Conservation (phyloP, 495 filamentous ascomycete species). For the Copromyces sp. region DNA sequence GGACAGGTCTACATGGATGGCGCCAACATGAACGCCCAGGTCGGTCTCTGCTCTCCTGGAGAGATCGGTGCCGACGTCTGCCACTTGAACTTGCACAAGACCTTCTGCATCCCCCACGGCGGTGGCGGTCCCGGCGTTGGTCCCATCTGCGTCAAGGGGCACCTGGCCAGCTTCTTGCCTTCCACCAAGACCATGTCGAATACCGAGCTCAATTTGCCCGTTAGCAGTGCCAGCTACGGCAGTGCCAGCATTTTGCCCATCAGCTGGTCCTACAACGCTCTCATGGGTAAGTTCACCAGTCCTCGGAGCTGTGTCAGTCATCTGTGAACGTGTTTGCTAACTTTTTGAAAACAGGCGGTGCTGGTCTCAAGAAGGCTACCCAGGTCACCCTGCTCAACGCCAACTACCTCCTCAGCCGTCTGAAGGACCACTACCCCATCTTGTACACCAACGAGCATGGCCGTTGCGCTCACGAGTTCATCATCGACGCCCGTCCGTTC, state of each 20-base stretch:
- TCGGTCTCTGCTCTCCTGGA: slow-evolving; percentile 91
- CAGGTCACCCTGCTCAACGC: slow-evolving; percentile 92
- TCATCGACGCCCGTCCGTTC: slow-evolving; percentile 82
- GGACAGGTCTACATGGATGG: slow-evolving; percentile 99
- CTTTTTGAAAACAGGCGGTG: slow-evolving; percentile 38
- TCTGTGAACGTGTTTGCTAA: slow-evolving; percentile 9
- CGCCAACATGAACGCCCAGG: slow-evolving; percentile 98
- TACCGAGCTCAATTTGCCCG: slow-evolving; percentile 44
- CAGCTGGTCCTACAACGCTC: slow-evolving; percentile 93
- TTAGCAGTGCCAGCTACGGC: slow-evolving; percentile 83
- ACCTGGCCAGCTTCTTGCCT: slow-evolving; percentile 72
- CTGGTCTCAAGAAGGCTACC: slow-evolving; percentile 87
- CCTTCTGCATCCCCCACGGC: slow-evolving; percentile 97
- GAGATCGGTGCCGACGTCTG: slow-evolving; percentile 97
- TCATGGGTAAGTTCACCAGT: slow-evolving; percentile 59
- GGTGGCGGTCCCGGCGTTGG: slow-evolving; percentile 94
- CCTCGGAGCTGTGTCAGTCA: background rate
- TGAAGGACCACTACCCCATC: slow-evolving; percentile 83
- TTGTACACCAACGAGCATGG: slow-evolving; percentile 83
- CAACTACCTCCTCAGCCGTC: slow-evolving; percentile 90
- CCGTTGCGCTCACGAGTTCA: slow-evolving; percentile 97
- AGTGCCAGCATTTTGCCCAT: slow-evolving; percentile 93
- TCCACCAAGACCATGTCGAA: slow-evolving; percentile 45
- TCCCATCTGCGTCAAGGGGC: slow-evolving; percentile 83
- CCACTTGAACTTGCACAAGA: slow-evolving; percentile 97